These are phyloP conservation scores for Candida tammaniensis DNA, from an alignment of 805 yeast species.

Conservation along the genomic window DNA sequence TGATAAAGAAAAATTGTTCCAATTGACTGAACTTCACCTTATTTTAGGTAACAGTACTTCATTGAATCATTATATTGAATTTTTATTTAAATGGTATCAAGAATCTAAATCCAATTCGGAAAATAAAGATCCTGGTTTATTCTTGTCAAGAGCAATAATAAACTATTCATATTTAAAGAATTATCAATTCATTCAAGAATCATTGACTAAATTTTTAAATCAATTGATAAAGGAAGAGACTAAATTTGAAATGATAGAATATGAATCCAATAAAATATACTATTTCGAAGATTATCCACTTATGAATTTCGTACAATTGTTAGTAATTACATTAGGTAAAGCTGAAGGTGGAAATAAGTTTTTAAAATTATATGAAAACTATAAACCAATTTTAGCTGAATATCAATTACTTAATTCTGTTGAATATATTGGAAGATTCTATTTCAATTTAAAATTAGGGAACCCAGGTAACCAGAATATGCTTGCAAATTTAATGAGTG, in stretches of 20 bases:
- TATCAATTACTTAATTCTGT: conserved; percentile 44
- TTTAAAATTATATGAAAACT: conserved; percentile 50
- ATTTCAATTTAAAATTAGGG: conserved; percentile 54
- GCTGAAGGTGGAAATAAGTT: conserved; percentile 46
- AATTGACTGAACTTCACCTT: conserved; percentile 72
- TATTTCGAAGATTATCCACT: conserved; percentile 44
- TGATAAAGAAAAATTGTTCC: conserved; percentile 41
- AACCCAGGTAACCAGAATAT: conserved; percentile 40
- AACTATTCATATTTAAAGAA: conserved; percentile 73
- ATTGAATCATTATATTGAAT: conserved; percentile 37
- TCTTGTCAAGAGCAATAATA: conserved; percentile 58
- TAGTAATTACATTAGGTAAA: conserved; percentile 57
- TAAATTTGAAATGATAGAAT: conserved; percentile 12
- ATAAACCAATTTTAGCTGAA: conserved; percentile 33
- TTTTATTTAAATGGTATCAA: conserved; percentile 44
- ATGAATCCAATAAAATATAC: conserved; percentile 21
- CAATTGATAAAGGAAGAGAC: conserved; percentile 9
- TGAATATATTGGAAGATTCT: conserved; percentile 56
- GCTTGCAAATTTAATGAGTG: conserved; percentile 65
- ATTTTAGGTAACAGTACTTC: conserved; percentile 63
- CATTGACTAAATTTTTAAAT: conserved; percentile 23
- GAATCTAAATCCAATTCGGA: conserved; percentile 10
- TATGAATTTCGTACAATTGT: conserved; percentile 67
- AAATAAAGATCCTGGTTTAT: conserved; percentile 35
- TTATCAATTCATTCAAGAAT: conserved; percentile 51